These are phyloP conservation scores for Pseudonitzschia pungens DNA, from an alignment of 108 stramenopile genomes.

Conservation along the genomic window DNA sequence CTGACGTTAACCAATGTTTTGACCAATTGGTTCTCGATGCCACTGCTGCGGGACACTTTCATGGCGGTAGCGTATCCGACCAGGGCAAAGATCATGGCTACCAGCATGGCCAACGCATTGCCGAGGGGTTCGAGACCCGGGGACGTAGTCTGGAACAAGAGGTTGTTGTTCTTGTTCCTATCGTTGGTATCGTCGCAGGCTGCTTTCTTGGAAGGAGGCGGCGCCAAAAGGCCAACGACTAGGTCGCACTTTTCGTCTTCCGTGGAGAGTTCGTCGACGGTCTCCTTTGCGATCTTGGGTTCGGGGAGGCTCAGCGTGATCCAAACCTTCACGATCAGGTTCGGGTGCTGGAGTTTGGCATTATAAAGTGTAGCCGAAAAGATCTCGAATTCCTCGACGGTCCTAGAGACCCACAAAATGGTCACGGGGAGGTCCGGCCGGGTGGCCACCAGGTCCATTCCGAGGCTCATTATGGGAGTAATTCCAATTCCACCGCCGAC, in stretches of 20 bases:
- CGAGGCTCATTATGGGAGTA: neutral
- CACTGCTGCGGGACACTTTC: neutral
- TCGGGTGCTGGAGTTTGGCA: neutral
- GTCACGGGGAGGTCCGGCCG: neutral
- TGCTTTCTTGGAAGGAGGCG: neutral
- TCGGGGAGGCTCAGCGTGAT: slow-evolving; percentile 7
- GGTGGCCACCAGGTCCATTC: neutral
- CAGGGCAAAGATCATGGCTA: neutral
- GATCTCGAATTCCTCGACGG: slow-evolving; percentile 2
- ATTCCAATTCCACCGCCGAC: slow-evolving; percentile 4
- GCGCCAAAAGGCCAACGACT: neutral
- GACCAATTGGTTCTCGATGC: neutral
- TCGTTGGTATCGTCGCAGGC: neutral
- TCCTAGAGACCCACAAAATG: slow-evolving; percentile 1
- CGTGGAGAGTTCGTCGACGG: neutral
- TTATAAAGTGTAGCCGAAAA: neutral
- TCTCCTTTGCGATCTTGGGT: neutral
- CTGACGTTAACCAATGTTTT: neutral
- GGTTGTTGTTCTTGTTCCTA: neutral
- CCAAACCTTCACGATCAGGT: slow-evolving; percentile 6
- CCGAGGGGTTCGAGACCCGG: neutral
- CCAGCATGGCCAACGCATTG: neutral
- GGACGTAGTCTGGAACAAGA: neutral
- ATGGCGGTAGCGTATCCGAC: neutral
- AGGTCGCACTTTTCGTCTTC: neutral